phyloP scores from a whole-genome alignment of 192 early-diverging fungal genomes.

The Entomortierella lignicola region DNA sequence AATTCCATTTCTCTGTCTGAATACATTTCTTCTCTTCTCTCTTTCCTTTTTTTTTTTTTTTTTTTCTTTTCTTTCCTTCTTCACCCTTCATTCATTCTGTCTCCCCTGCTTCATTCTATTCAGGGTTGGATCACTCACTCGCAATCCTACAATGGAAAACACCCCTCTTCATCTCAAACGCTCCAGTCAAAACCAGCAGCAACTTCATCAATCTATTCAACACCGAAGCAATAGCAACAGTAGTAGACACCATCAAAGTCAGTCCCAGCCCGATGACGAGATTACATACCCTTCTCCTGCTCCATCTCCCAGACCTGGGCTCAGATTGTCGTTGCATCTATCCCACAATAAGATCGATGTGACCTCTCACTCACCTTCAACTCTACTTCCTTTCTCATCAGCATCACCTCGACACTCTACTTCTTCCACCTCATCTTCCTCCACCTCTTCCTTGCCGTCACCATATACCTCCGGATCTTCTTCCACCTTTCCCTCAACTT shows the following conservation, averaged over 20 bases:
- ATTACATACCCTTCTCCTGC: constrained; percentile 41
- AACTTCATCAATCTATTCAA: neutral
- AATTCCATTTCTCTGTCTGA: too few relatives aligned
- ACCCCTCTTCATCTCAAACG: neutral
- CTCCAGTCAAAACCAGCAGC: neutral
- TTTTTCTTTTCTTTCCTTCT: neutral
- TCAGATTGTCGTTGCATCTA: constrained; percentile 45
- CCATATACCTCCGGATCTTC: too few relatives aligned
- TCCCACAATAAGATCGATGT: constrained; percentile 29
- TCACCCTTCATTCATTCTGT: neutral
- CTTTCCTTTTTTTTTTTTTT: neutral
- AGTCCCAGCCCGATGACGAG: constrained; percentile 6
- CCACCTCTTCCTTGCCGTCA: neutral
- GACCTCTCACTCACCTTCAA: constrained; percentile 21
- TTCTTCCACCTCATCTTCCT: constrained; percentile 1
- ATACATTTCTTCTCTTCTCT: too few relatives aligned
- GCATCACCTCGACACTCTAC: constrained; percentile 19
- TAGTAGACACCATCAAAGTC: neutral
- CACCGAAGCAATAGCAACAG: too few relatives aligned
- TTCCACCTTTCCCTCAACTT: constrained; percentile 3
- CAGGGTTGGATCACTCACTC: too few relatives aligned
- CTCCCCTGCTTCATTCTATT: too few relatives aligned
- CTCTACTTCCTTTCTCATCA: constrained; percentile 6
- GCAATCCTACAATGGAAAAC: neutral
- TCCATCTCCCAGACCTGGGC: constrained; percentile 44